Base-by-base conservation (phyloP, 805 yeast species). In the Myxozyma lipomycoides region DNA sequence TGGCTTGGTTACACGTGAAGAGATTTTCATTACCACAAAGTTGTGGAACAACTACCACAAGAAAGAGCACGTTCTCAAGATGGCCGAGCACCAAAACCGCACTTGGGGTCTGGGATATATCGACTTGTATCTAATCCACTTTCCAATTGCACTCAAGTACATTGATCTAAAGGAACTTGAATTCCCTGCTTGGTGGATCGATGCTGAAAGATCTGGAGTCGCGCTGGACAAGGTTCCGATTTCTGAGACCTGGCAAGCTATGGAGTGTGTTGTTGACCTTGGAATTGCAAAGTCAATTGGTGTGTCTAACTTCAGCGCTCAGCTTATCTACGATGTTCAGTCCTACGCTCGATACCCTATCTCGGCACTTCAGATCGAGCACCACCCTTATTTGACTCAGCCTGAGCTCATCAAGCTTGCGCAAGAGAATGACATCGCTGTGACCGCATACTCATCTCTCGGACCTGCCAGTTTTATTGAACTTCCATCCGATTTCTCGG, bases 1-100 rank as follows among this genome's bases (percentile, higher is more conserved):
- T 46, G 88, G 87, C 1, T 60, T 84, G 44, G 86, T 82, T 55
- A 75, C 76, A 54, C 77, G 91, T 68, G 84, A 82, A 56, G 95
- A 88, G 39, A 69, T 87, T 52, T 81, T 81, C 68, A 73, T 88
- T 61, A 84, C 86, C 48, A 83, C 95, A 48, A 87, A 87, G 73
- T 74, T 87, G 61, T 88, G 96, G 96, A 87, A 87, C 75, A 77
- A 72, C 61, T 86, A 66, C 77, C 96, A 87, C 70, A 28, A 28
- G 12, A 28, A 28, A 77, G 42, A 81, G 57, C 78, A 81, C 61
- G 95, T 84, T 54, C 79, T 76, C 62, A 61, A 67, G 51, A 86
- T 88, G 28, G 70, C 85, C 60, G 70, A 81, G 63, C 78, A 74
- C 61, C 82, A 86, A 32, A 73, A 86, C 60, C 59, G 68, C 23